These are phyloP conservation scores for Trichoderma atroviride DNA, from an alignment of 2,329 filamentous ascomycete species.

Conservation along the genomic window DNA sequence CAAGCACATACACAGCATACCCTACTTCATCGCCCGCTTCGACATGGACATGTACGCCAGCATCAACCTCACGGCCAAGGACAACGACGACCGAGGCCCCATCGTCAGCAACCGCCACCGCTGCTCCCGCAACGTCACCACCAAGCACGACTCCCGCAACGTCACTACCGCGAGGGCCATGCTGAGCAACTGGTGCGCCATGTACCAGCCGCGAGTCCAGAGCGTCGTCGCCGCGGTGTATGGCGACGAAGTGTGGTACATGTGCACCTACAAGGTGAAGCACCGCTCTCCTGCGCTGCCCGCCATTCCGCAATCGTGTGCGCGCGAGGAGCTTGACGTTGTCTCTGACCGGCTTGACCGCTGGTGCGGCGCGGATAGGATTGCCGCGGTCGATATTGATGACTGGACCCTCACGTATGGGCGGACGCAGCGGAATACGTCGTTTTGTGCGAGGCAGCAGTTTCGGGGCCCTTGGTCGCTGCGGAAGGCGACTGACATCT, in stretches of 20 bases:
- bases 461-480: background rate
- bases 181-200: constrained; percentile 27
- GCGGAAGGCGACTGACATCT: background rate
- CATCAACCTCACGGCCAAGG: background rate
- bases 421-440: background rate
- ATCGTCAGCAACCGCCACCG: background rate
- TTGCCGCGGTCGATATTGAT: background rate
- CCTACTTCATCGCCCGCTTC: background rate
- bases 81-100: background rate
- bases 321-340: background rate
- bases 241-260: constrained; percentile 12
- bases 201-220: background rate
- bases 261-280: constrained; percentile 14
- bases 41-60: background rate
- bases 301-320: background rate
- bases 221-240: constrained; percentile 18
- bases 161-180: constrained; percentile 4
- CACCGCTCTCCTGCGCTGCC: background rate
- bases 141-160: background rate
- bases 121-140: background rate
- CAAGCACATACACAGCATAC: background rate
- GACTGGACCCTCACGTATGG: constrained; percentile 3
- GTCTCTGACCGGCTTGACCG: background rate
- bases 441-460: background rate
- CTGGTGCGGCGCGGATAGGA: background rate